These are phyloP conservation scores for Brasilioporus rufonigricans DNA, from an alignment of 768 basidiomycete species.

Conservation along the genomic window DNA sequence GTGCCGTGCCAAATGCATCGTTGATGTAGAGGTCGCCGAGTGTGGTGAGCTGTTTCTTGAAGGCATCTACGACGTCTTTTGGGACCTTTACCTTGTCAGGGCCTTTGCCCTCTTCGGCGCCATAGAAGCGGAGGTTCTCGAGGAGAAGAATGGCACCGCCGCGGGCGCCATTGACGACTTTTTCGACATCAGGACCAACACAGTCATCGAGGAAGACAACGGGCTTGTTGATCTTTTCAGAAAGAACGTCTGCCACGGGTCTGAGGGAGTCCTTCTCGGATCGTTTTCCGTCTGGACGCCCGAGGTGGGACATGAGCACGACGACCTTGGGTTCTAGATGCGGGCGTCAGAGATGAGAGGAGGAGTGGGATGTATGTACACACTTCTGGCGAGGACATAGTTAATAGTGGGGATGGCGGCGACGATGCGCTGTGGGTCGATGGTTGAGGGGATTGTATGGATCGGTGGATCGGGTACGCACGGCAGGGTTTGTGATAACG, in stretches of 20 bases:
- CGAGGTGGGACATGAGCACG: conserved; percentile 96
- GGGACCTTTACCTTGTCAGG: conserved; percentile 97
- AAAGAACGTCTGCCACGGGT: conserved; percentile 75
- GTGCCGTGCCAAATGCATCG: conserved; percentile 98
- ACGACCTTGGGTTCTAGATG: conserved; percentile 70
- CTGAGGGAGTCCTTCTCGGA: conserved; percentile 87
- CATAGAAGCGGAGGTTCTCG: conserved; percentile 98
- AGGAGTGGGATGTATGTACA: conserved; percentile 1
- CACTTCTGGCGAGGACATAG: conserved; percentile 86
- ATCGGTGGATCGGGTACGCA: conserved; percentile 42
- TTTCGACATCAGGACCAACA: conserved; percentile 83
- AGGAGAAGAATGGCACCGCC: conserved; percentile 80
- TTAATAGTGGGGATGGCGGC: conserved; percentile 95
- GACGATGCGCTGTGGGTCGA: conserved; percentile 76
- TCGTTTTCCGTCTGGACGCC: conserved; percentile 91
- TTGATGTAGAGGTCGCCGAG: conserved; percentile 98
- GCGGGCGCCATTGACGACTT: conserved; percentile 58
- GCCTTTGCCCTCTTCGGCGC: conserved; percentile 97
- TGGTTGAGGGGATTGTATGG: conserved; percentile 3
- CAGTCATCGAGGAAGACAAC: conserved; percentile 85
- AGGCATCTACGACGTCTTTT: conserved; percentile 71
- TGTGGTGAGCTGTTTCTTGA: conserved; percentile 83
- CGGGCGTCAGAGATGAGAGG: neutral
- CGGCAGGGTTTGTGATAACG: conserved; percentile 97
- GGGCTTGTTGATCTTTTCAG: conserved; percentile 40